phyloP scores from a whole-genome alignment of 495 filamentous ascomycete genomes.

The Penicillium lagena region DNA sequence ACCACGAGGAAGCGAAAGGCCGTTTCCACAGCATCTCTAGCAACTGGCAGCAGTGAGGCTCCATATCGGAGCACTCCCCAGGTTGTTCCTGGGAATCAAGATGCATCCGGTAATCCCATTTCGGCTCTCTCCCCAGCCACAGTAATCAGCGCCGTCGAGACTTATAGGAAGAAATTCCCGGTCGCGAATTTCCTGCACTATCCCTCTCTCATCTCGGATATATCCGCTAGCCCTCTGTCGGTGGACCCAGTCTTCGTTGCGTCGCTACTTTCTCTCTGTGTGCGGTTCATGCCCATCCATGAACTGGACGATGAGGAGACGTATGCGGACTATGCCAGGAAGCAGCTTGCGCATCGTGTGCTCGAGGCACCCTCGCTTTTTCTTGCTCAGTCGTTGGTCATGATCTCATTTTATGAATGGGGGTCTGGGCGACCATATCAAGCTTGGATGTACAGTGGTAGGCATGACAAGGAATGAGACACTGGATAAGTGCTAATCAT shows the following conservation, averaged over 20 bases:
- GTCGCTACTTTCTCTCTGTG: slow-evolving; percentile 33
- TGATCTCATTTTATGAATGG: slow-evolving; percentile 41
- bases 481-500: not conserved
- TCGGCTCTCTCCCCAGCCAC: slow-evolving; percentile 19
- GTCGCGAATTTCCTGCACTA: slow-evolving; percentile 40
- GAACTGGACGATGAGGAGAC: slow-evolving; percentile 22
- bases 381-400: slow-evolving; percentile 37
- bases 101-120: slow-evolving; percentile 15
- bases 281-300: slow-evolving; percentile 28
- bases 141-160: slow-evolving; percentile 33
- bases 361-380: slow-evolving; percentile 35
- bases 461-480: not conserved
- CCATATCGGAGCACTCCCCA: not conserved
- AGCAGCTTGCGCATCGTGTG: slow-evolving; percentile 28
- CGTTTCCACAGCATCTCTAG: not conserved
- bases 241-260: slow-evolving; percentile 39
- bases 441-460: slow-evolving; percentile 44
- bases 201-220: slow-evolving; percentile 35
- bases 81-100: not conserved
- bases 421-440: slow-evolving; percentile 37
- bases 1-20: slow-evolving; percentile 10
- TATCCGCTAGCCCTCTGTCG: slow-evolving; percentile 23
- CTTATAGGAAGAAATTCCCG: slow-evolving; percentile 38
- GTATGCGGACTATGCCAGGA: slow-evolving; percentile 33
- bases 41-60: not conserved